A percentile compares a stretch with the other conserved stretches of the same genome.
phyloP scores from a whole-genome alignment of 2,329 filamentous ascomycete species.

The Taxawa tesnikishii region DNA sequence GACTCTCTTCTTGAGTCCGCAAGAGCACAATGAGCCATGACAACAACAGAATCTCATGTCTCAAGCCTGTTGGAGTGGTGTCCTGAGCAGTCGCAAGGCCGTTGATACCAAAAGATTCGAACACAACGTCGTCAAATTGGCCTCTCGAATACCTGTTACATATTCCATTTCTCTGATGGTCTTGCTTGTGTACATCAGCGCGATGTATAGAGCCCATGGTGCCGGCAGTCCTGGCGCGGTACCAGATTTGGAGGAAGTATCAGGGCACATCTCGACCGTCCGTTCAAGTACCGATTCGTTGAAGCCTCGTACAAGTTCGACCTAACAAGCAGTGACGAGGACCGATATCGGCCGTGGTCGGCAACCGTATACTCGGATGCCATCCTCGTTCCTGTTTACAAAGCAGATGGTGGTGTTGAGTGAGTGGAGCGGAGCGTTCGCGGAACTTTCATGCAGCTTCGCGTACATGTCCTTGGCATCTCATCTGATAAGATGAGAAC shows the following conservation, averaged over 20 bases:
- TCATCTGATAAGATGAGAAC: slow-evolving; percentile 8
- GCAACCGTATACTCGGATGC: background rate
- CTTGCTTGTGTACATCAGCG: background rate
- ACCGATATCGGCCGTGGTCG: background rate
- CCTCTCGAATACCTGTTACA: background rate
- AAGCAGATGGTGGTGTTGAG: background rate
- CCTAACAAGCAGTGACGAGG: background rate
- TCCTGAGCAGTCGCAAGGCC: slow-evolving; percentile 15
- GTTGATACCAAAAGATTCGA: slow-evolving; percentile 8
- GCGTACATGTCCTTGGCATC: background rate
- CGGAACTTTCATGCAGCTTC: background rate
- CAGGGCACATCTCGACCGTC: background rate
- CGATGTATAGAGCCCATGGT: background rate
- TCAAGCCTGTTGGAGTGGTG: slow-evolving; percentile 21
- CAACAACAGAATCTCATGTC: slow-evolving; percentile 28
- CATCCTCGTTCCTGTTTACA: background rate
- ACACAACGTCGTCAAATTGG: background rate
- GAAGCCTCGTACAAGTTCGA: background rate
- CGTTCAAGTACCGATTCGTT: background rate
- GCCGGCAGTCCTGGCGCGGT: background rate
- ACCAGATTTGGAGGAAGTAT: background rate
- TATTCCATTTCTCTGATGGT: background rate
- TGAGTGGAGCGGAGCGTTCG: background rate
- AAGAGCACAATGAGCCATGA: slow-evolving; percentile 35
- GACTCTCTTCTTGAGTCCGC: slow-evolving; percentile 27